These are phyloP conservation scores for Macrocystidia cucumis DNA, from an alignment of 1,284 basidiomycete species.

Conservation along the genomic window DNA sequence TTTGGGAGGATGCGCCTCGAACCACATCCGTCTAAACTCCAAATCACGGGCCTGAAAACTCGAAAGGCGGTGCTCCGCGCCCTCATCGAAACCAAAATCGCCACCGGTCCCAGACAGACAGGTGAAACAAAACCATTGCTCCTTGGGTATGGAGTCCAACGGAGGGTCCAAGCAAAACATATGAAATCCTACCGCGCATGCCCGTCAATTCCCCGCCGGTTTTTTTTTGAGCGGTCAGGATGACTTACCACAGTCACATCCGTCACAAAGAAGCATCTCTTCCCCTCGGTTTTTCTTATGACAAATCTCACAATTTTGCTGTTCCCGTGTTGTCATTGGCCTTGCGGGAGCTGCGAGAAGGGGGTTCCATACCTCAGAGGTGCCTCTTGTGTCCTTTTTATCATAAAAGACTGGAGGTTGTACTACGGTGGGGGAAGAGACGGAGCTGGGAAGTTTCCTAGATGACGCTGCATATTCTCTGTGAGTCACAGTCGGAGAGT, in stretches of 20 bases:
- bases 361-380: conserved; percentile 40
- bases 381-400: conserved; percentile 32
- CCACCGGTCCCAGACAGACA: conserved; percentile 94
- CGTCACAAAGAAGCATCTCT: conserved; percentile 94
- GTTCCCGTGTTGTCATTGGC: conserved; percentile 22
- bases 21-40: conserved; percentile 88
- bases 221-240: neutral
- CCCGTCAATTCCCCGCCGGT: neutral
- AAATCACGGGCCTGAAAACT: conserved; percentile 90
- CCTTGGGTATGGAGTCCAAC: conserved; percentile 76
- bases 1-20: conserved; percentile 65
- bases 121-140: conserved; percentile 94
- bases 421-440: no score
- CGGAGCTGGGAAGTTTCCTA: conserved; percentile 22
- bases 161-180: conserved; percentile 95
- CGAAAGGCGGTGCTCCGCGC: conserved; percentile 89
- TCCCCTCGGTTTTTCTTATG: conserved; percentile 81
- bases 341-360: conserved; percentile 18
- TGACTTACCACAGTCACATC: conserved; percentile 85
- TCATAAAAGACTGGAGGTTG: conserved; percentile 41
- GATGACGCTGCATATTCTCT: conserved; percentile 21
- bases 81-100: conserved; percentile 98
- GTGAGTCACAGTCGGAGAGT: no score
- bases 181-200: conserved; percentile 74
- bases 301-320: conserved; percentile 86